phyloP scores from a whole-genome alignment of 2,329 filamentous ascomycete species.

The Diplocarpon rosae region DNA sequence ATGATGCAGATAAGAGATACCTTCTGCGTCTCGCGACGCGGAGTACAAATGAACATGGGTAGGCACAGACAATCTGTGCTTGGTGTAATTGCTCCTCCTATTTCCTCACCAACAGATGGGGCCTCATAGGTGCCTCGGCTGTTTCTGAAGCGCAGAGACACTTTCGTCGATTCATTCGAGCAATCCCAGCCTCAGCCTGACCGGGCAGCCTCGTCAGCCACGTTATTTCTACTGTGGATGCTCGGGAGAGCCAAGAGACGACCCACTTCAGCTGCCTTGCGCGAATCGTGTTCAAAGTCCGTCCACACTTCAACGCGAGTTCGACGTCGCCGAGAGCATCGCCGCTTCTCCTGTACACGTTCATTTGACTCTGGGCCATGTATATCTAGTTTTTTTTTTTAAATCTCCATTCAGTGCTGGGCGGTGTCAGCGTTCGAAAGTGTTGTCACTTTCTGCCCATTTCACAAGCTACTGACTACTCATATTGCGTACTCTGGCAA shows the following conservation, averaged over 20 bases:
- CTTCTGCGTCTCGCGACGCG: slow-evolving; percentile 8
- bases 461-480: background rate
- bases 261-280: slow-evolving; percentile 10
- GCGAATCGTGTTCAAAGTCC: slow-evolving; percentile 17
- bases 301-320: slow-evolving; percentile 5
- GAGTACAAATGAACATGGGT: slow-evolving; percentile 3
- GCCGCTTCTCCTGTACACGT: slow-evolving; percentile 7
- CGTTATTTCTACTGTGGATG: background rate
- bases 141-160: too few species aligned
- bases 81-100: background rate
- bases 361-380: slow-evolving; percentile 7
- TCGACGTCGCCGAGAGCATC: background rate
- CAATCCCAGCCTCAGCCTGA: slow-evolving; percentile 2
- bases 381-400: slow-evolving; percentile 10
- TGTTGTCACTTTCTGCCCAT: slow-evolving; percentile 3
- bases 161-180: too few species aligned
- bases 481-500: too few species aligned
- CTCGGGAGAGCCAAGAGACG: slow-evolving; percentile 1
- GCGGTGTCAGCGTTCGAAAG: too few species aligned
- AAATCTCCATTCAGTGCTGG: background rate
- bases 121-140: too few species aligned
- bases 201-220: slow-evolving; percentile 10
- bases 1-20: slow-evolving; percentile 15
- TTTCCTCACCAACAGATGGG: background rate
- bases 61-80: background rate